phyloP scores from a whole-genome alignment of 768 basidiomycete genomes.

The Russula foetens region DNA sequence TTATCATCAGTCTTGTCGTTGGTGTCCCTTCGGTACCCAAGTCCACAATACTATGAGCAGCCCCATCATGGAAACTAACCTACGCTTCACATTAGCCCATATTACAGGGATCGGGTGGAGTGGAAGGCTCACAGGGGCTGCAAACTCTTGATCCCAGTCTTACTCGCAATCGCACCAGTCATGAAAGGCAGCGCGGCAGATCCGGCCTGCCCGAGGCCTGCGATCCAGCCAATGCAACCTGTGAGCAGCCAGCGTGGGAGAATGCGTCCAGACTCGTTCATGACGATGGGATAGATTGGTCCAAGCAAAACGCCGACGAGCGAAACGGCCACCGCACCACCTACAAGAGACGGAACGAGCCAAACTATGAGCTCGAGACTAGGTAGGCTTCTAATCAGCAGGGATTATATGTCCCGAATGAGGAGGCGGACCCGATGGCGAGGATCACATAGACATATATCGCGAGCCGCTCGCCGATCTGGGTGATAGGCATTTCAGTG shows the following conservation, averaged over 20 bases:
- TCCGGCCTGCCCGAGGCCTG: slow-evolving; percentile 44
- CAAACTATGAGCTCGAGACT: slow-evolving; percentile 51
- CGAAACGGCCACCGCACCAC: slow-evolving; percentile 44
- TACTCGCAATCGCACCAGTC: slow-evolving; percentile 37
- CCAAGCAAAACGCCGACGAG: slow-evolving; percentile 47
- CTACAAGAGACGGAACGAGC: slow-evolving; percentile 46
- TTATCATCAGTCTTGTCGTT: slow-evolving; percentile 6
- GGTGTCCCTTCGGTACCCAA: slow-evolving; percentile 29
- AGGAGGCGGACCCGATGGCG: slow-evolving; percentile 29
- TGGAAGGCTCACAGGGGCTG: slow-evolving; percentile 39
- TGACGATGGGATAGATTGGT: slow-evolving; percentile 38
- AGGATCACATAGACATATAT: slow-evolving; percentile 32
- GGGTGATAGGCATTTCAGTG: background rate
- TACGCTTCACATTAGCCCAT: slow-evolving; percentile 4
- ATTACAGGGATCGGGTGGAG: background rate
- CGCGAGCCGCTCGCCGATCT: slow-evolving; percentile 33
- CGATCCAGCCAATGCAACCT: slow-evolving; percentile 41
- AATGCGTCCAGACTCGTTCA: slow-evolving; percentile 34
- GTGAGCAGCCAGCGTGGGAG: slow-evolving; percentile 39
- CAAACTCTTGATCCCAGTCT: slow-evolving; percentile 35
- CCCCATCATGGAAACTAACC: slow-evolving; percentile 35
- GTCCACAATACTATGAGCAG: slow-evolving; percentile 37
- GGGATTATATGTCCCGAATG: background rate
- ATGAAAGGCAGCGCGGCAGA: slow-evolving; percentile 45
- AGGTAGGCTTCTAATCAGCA: background rate